Conservation (phyloP, 371 early-diverging fungal genomes). For the Zopfochytrium polystomum region DNA sequence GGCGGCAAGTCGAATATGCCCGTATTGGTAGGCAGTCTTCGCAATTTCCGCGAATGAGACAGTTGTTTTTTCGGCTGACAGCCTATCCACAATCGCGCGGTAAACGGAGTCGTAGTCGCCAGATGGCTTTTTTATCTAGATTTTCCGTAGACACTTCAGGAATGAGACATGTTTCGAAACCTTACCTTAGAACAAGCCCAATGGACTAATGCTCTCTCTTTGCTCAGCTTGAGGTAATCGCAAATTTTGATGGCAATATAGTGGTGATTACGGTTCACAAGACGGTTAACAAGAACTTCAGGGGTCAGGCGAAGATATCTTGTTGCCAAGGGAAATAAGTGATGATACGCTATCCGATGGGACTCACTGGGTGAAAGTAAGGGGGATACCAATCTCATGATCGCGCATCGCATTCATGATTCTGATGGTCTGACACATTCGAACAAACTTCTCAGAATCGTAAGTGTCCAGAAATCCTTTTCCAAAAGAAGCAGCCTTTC, state of each 20-base stretch:
- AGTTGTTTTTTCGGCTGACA: slow-evolving; percentile 62
- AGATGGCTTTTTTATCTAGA: slow-evolving; percentile 67
- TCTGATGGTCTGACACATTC: slow-evolving; percentile 79
- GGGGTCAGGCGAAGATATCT: slow-evolving; percentile 75
- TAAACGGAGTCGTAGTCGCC: slow-evolving; percentile 82
- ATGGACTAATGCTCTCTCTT: slow-evolving; percentile 80
- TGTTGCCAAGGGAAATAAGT: background rate
- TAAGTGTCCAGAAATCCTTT: slow-evolving; percentile 85
- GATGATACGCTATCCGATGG: no score
- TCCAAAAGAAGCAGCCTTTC: slow-evolving; percentile 90
- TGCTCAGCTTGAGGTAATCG: slow-evolving; percentile 74
- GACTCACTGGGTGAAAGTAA: slow-evolving; percentile 85
- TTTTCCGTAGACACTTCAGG: background rate
- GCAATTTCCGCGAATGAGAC: slow-evolving; percentile 90
- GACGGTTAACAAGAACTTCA: slow-evolving; percentile 73
- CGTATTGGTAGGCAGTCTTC: slow-evolving; percentile 81
- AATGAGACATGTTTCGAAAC: background rate
- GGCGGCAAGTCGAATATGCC: slow-evolving; percentile 83
- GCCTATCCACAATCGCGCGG: slow-evolving; percentile 72
- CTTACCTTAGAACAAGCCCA: slow-evolving; percentile 93
- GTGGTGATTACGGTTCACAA: slow-evolving; percentile 81
- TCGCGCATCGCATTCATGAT: slow-evolving; percentile 85
- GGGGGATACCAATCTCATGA: slow-evolving; percentile 82
- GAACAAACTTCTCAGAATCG: slow-evolving; percentile 80
- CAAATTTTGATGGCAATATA: slow-evolving; percentile 80